A percentile compares a stretch with the other conserved stretches of the same genome.
Conservation (phyloP, 306 rosid genomes). For the Adenanthera pavonina region DNA sequence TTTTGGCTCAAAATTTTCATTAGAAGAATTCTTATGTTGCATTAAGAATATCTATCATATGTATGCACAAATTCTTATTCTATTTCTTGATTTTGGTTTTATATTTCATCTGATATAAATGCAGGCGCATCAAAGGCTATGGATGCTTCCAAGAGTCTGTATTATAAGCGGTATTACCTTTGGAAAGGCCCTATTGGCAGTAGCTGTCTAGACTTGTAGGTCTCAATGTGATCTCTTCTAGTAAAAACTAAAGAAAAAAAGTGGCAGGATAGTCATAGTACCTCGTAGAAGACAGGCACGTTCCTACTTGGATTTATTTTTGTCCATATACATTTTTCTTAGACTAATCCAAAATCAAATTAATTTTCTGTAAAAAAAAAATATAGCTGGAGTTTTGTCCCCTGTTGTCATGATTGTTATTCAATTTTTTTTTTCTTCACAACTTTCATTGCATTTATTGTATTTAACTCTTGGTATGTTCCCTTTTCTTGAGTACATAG, state of each 20-base stretch:
- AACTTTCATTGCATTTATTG: slow-evolving; percentile 35
- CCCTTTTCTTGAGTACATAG: slow-evolving; percentile 33
- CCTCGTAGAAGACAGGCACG: slow-evolving; percentile 32
- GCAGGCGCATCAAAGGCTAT: slow-evolving; percentile 47
- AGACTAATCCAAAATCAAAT: slow-evolving; percentile 40
- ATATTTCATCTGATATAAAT: slow-evolving; percentile 31
- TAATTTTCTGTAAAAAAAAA: slow-evolving; percentile 51
- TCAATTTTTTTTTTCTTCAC: neutral
- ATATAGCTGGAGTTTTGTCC: slow-evolving; percentile 5
- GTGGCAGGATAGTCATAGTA: slow-evolving; percentile 22
- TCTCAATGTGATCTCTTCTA: slow-evolving; percentile 24
- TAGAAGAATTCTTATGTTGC: neutral
- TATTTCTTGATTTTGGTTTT: slow-evolving; percentile 32
- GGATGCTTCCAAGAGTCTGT: slow-evolving; percentile 29
- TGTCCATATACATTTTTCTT: slow-evolving; percentile 47
- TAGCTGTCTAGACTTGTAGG: too few relatives aligned
- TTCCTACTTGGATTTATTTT: slow-evolving; percentile 40
- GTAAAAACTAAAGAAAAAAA: neutral
- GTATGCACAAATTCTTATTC: neutral
- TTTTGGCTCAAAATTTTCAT: neutral
- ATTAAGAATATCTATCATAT: neutral
- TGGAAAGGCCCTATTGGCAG: slow-evolving; percentile 15
- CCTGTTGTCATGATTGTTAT: slow-evolving; percentile 30
- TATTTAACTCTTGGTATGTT: slow-evolving; percentile 32
- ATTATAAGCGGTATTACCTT: slow-evolving; percentile 20